These are phyloP conservation scores for Thielaviopsis musarum DNA, from an alignment of 2,329 filamentous ascomycete genomes.

Conservation along the genomic window DNA sequence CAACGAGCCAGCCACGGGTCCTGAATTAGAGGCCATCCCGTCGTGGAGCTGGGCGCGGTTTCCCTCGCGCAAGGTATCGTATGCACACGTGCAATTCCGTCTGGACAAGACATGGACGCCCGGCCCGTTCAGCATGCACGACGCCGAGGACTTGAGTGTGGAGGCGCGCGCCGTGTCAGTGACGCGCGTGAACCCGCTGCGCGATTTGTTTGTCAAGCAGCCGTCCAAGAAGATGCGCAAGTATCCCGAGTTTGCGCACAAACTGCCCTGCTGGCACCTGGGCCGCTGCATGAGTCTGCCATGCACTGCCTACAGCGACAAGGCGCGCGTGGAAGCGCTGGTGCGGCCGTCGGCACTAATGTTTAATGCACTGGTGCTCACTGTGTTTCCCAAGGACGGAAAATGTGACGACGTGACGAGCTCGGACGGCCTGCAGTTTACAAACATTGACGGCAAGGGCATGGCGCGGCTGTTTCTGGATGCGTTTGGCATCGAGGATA, in stretches of 20 bases:
- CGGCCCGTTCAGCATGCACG: not conserved
- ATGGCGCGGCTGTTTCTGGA: not conserved
- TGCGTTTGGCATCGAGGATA: not conserved
- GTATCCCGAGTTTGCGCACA: not conserved
- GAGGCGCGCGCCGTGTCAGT: no score
- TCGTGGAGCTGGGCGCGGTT: not conserved
- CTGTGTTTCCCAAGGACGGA: not conserved
- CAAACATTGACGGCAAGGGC: not conserved
- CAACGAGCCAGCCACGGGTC: not conserved
- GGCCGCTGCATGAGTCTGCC: not conserved
- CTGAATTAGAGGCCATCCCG: not conserved
- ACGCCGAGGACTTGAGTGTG: not conserved
- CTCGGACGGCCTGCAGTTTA: not conserved
- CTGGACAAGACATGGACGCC: not conserved
- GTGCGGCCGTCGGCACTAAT: not conserved
- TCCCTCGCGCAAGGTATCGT: not conserved
- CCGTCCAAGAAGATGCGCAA: not conserved
- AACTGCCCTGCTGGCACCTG: not conserved
- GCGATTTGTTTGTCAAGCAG: not conserved
- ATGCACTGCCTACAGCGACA: not conserved
- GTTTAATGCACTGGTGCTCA: not conserved
- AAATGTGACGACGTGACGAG: not conserved
- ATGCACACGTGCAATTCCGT: not conserved
- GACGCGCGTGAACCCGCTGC: not conserved
- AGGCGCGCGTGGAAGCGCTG: not conserved